These are phyloP conservation scores for Fusarium secorum DNA, from an alignment of 2,329 filamentous ascomycete species.

Conservation along the genomic window DNA sequence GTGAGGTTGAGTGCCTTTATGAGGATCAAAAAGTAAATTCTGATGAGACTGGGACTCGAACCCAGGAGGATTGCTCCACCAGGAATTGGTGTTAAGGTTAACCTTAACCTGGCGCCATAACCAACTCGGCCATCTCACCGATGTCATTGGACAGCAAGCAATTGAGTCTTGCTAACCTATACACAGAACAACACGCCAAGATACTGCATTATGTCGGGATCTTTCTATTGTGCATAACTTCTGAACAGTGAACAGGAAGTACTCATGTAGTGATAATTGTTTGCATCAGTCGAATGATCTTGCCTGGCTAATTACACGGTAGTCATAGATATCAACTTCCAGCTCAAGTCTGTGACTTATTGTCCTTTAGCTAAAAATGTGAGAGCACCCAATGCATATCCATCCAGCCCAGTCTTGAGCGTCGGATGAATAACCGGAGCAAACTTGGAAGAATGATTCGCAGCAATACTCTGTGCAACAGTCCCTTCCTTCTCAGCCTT, in stretches of 20 bases:
- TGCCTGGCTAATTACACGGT: not conserved
- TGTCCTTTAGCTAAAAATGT: not conserved
- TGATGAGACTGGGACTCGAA: conserved; percentile 49
- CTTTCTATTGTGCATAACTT: fast-evolving
- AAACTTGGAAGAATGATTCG: conserved; percentile 40
- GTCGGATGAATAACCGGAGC: conserved; percentile 39
- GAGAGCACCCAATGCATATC: not conserved
- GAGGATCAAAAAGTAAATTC: not conserved
- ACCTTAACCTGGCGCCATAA: conserved; percentile 50
- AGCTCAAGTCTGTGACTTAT: not conserved
- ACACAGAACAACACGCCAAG: fast-evolving
- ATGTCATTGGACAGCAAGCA: no score
- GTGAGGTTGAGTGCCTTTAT: not conserved
- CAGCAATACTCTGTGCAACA: conserved; percentile 30
- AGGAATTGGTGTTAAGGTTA: conserved; percentile 43
- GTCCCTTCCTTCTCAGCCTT: conserved; percentile 11
- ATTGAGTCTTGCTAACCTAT: not conserved
- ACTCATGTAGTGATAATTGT: fast-evolving
- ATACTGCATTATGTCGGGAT: fast-evolving
- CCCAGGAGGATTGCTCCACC: conserved; percentile 49
- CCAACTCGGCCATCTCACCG: conserved; percentile 49
- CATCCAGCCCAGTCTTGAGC: conserved; percentile 24
- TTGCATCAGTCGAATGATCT: fast-evolving
- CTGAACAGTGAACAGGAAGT: no score
- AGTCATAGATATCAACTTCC: fast-evolving